Evolutionary conservation across 164 flowering plant species (phyloP).

Genomic region (Platanus orientalis): DNA sequence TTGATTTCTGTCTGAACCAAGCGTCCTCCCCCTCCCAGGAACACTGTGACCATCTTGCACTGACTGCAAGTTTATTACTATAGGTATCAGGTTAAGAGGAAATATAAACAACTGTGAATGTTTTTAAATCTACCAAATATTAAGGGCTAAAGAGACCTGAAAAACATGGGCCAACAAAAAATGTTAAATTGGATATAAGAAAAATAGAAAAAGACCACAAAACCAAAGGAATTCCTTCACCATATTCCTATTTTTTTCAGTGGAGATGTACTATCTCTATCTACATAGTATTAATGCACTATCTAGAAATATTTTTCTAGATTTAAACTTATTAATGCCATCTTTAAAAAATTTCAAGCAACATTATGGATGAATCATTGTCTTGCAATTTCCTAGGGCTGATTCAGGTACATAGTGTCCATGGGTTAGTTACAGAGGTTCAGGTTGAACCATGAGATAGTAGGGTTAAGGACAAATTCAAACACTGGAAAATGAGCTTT

Average conservation of each 20-base stretch:
- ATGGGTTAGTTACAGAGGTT: too few relatives aligned
- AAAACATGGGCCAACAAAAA: neutral
- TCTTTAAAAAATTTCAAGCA: too few relatives aligned
- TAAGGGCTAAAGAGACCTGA: neutral
- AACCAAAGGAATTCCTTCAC: neutral
- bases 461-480: too few relatives aligned
- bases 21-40: slow-evolving; percentile 84
- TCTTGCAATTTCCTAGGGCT: too few relatives aligned
- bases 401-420: too few relatives aligned
- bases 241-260: too few relatives aligned
- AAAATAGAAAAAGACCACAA: neutral
- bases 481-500: too few relatives aligned
- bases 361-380: too few relatives aligned
- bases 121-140: neutral
- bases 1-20: slow-evolving; percentile 41
- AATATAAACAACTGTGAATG: neutral
- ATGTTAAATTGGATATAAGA: neutral
- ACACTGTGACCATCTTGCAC: slow-evolving; percentile 62
- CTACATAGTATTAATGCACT: too few relatives aligned
- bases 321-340: too few relatives aligned
- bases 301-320: too few relatives aligned
- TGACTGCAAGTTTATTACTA: slow-evolving; percentile 34
- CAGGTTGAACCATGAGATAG: neutral
- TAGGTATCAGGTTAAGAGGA: neutral
- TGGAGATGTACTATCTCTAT: too few relatives aligned